Evolutionary conservation across 768 basidiomycete species (phyloP), one percentile per base, ranked within the genome.

Genomic region (Boletellus ananas): DNA sequence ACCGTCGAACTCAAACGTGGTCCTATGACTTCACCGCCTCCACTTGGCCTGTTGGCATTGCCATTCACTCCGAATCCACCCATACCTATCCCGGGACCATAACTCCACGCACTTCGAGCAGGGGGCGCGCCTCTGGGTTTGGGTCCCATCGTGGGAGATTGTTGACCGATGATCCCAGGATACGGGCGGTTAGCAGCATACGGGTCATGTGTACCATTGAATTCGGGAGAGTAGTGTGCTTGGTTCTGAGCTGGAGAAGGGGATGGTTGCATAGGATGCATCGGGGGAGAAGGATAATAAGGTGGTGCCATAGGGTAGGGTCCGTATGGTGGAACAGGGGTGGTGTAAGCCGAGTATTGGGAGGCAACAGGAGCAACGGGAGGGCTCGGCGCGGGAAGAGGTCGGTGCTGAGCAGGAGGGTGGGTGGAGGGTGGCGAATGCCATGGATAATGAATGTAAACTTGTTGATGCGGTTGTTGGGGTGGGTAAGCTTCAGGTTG

Each of bases 21-120:
- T 6, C 87, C 87, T 35, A 85, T 74, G 3, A 76, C 65, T 46
- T 84, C 83, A 2, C 64, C 66, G 33, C 72, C 68, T 40, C 60
- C 57, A 47, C 52, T 42, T 14, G 59, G 55, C 25, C 64, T 59
- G 17, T 58, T 50, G 29, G 56, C 51, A 25, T 59, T 62, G 3
- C 66, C 59, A 38, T 66, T 68, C 33, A 67, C 65, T 46, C 52
- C 68, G 29, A 59, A 70, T 1, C 79, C 79, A 21, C 78, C 74
- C 57, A 74, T 72, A 16, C 79, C 72, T 33, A 79, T 65, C 12
- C 84, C 84, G 58, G 84, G 79, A 1, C 85, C 85, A 59, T 80
- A 87, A 62, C 79, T 87, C 85, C 86, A 88, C n/a, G 79, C 69
- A 43, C 74, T 68, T 43, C 79, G 70, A 18, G 76, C 68, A 42